These are phyloP conservation scores for Sporobolomyces roseus DNA, from an alignment of 768 basidiomycete species.

Conservation along the genomic window DNA sequence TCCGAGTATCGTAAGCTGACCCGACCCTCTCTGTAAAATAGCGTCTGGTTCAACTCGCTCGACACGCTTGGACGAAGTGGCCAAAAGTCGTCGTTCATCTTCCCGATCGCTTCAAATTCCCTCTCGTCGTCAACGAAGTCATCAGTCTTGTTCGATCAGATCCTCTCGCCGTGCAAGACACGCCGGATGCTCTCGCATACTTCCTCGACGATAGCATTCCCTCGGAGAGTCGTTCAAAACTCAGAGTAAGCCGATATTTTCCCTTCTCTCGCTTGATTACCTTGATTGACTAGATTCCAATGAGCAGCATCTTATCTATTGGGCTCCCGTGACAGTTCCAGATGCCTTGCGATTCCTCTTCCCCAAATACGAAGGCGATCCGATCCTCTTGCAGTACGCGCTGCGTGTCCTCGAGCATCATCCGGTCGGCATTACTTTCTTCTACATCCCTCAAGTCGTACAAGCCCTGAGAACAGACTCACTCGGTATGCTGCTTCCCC, in stretches of 20 bases:
- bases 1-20: too few species aligned
- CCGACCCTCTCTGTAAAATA: slow-evolving; percentile 49
- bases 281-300: neutral
- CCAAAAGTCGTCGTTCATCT: slow-evolving; percentile 79
- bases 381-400: slow-evolving; percentile 87
- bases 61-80: slow-evolving; percentile 73
- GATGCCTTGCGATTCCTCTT: slow-evolving; percentile 66
- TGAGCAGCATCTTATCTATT: slow-evolving; percentile 72
- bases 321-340: slow-evolving; percentile 74
- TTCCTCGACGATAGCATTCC: slow-evolving; percentile 72
- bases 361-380: slow-evolving; percentile 73
- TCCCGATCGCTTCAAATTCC: slow-evolving; percentile 78
- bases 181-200: slow-evolving; percentile 75
- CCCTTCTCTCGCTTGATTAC: neutral
- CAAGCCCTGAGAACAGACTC: slow-evolving; percentile 89
- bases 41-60: slow-evolving; percentile 65
- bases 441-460: slow-evolving; percentile 97
- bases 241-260: slow-evolving; percentile 63
- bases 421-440: slow-evolving; percentile 90
- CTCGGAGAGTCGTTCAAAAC: slow-evolving; percentile 58
- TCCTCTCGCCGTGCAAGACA: slow-evolving; percentile 64
- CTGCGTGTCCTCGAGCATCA: slow-evolving; percentile 92
- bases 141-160: slow-evolving; percentile 67
- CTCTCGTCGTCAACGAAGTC: slow-evolving; percentile 66
- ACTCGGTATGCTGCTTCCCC: slow-evolving; percentile 58